Conservation (phyloP, 306 rosid genomes). For the Casuarina glauca region DNA sequence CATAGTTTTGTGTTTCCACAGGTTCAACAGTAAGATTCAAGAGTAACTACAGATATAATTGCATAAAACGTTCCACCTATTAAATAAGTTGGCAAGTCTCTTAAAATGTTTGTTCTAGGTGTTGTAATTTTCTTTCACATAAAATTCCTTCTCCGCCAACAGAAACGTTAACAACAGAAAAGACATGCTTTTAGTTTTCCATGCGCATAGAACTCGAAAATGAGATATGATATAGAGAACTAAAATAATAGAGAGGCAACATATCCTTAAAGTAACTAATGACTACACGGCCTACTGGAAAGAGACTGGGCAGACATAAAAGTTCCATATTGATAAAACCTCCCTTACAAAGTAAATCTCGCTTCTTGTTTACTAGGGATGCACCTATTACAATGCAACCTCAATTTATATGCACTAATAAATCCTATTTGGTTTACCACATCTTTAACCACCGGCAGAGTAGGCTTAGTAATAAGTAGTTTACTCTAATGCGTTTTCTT, state of each 20-base stretch:
- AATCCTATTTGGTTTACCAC: background rate
- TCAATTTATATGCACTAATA: background rate
- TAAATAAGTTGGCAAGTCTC: background rate
- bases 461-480: too few relatives aligned
- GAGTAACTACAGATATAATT: background rate
- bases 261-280: conserved; percentile 11
- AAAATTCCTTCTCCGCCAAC: conserved; percentile 1
- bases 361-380: background rate
- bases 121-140: too few relatives aligned
- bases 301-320: conserved; percentile 11
- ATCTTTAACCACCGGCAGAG: too few relatives aligned
- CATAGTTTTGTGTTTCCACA: background rate
- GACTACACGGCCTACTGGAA: background rate
- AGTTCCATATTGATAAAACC: conserved; percentile 18
- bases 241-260: background rate
- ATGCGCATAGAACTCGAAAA: background rate
- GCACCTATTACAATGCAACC: background rate
- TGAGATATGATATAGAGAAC: conserved; percentile 3
- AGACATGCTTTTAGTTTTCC: background rate
- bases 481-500: too few relatives aligned
- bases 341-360: background rate
- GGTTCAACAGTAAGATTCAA: too few relatives aligned
- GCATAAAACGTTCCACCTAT: too few relatives aligned
- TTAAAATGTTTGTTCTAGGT: background rate
- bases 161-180: background rate